phyloP scores from a whole-genome alignment of 2,329 filamentous ascomycete species.

The Plectosphaerella sp. region DNA sequence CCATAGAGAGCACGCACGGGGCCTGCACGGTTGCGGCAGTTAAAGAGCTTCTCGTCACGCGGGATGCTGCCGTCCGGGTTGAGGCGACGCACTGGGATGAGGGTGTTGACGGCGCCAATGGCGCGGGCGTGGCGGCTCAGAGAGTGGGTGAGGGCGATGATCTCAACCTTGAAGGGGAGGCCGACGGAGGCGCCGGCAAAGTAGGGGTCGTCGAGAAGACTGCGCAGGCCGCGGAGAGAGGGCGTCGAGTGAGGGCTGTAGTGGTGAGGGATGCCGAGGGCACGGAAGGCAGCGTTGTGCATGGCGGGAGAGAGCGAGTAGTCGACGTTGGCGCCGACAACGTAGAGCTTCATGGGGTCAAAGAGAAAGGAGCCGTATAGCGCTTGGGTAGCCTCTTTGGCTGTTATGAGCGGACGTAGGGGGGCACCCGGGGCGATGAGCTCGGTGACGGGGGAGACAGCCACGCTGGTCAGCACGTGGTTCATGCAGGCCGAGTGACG shows the following conservation, averaged over 20 bases:
- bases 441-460: slow-evolving; percentile 33
- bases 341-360: slow-evolving; percentile 67
- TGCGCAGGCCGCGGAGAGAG: slow-evolving; percentile 58
- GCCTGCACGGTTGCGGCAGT: slow-evolving; percentile 59
- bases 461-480: slow-evolving; percentile 57
- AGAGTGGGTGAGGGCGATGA: slow-evolving; percentile 63
- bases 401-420: slow-evolving; percentile 40
- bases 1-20: slow-evolving; percentile 67
- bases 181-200: slow-evolving; percentile 72
- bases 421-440: slow-evolving; percentile 11
- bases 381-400: slow-evolving; percentile 58
- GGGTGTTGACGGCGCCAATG: slow-evolving; percentile 72
- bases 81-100: slow-evolving; percentile 64
- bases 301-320: slow-evolving; percentile 75
- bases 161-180: slow-evolving; percentile 71
- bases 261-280: slow-evolving; percentile 64
- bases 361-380: slow-evolving; percentile 63
- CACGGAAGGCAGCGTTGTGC: slow-evolving; percentile 66
- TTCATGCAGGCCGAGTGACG: slow-evolving; percentile 65
- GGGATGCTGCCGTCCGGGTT: slow-evolving; percentile 54
- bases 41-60: slow-evolving; percentile 45
- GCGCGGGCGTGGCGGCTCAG: slow-evolving; percentile 69
- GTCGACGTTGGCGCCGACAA: slow-evolving; percentile 67
- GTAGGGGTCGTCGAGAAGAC: slow-evolving; percentile 58
- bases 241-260: slow-evolving; percentile 62